Evolutionary conservation across 306 rosid species (phyloP), one percentile per base, ranked within the genome.

Genomic region (Chamaecrista fasciculata): DNA sequence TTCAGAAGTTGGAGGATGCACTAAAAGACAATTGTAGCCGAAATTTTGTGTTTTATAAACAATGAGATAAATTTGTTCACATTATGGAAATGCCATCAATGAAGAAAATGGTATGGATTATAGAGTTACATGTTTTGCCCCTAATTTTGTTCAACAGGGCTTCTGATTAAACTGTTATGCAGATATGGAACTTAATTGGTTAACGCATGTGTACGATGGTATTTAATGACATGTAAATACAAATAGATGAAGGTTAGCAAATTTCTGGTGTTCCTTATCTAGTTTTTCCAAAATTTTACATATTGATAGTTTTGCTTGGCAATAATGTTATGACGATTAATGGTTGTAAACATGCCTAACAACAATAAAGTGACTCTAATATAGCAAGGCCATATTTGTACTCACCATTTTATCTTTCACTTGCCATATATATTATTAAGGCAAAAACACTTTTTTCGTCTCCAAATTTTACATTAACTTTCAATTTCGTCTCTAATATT

Each of bases 1-100:
- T 73, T 56, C 94, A 86, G 77, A 90, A 86, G 75, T 78, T 88
- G 86, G 97, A 93, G 85, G 98, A 86, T 64, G 87, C 94, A 29
- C 64, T 93, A 66, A 93, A 86, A 86, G 60, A 81, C 73, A 79
- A 87, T 70, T 88, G 91, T 74, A 85, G 96, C 82, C 83, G 97
- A 69, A 86, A 88, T 0, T 78, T 93, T 70, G 72, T 75, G 62
- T 88, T 90, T 75, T 85, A 78, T 46, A 90, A 83, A 64, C 65
- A 33, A n/a, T 84, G 87, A 89, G 69, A 8, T 55, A 36, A 39
- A 19, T 75, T 69, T 55, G 49, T 33, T 11, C 49, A 52, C 61
- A 60, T 47, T 59, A 78, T 44, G 48, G 73, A 76, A 64, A 49
- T 67, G 62, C 69, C 66, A 64, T 58, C 48, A 33, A 25, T 29